Evolutionary conservation across 768 basidiomycete species (phyloP).

Genomic region (Vararia minispora): DNA sequence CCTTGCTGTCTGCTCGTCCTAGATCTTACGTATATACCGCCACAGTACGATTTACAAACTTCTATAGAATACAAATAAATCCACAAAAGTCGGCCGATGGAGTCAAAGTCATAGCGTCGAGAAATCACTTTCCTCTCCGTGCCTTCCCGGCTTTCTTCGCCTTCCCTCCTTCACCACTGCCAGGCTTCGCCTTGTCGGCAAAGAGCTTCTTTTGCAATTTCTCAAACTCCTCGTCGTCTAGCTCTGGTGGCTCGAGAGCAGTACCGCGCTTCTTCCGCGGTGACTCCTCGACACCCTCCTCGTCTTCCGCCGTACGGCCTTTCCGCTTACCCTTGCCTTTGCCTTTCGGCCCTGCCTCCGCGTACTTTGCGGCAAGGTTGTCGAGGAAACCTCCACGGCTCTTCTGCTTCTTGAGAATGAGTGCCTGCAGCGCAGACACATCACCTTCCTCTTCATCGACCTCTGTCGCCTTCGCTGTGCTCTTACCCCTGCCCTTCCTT

Average conservation of each 20-base stretch:
- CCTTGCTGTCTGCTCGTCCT: no score
- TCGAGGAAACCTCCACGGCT: conserved; percentile 68
- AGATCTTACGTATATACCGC: no score
- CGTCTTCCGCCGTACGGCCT: conserved; percentile 27
- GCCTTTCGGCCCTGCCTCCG: conserved; percentile 30
- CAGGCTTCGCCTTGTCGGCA: conserved; percentile 28
- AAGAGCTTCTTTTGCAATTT: conserved; percentile 48
- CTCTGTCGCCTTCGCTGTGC: conserved; percentile 26
- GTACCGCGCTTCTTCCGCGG: conserved; percentile 35
- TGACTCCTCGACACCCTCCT: conserved; percentile 26
- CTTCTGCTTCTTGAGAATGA: conserved; percentile 71
- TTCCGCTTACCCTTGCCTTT: conserved; percentile 37
- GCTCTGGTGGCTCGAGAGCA: conserved; percentile 37
- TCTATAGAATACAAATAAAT: neutral
- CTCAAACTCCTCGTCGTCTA: conserved; percentile 56
- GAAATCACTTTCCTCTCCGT: neutral
- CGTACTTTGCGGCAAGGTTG: conserved; percentile 62
- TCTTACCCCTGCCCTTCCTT: conserved; percentile 44
- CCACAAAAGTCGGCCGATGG: neutral
- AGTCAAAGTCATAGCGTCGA: no score
- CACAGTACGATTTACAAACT: neutral
- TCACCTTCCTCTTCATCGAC: conserved; percentile 45
- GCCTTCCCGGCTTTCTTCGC: conserved; percentile 2
- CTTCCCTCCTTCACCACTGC: conserved; percentile 5
- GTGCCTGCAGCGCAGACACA: conserved; percentile 59